Evolutionary conservation across 2,329 filamentous ascomycete species (phyloP).

Genomic region (Aquanectria penicillioides): DNA sequence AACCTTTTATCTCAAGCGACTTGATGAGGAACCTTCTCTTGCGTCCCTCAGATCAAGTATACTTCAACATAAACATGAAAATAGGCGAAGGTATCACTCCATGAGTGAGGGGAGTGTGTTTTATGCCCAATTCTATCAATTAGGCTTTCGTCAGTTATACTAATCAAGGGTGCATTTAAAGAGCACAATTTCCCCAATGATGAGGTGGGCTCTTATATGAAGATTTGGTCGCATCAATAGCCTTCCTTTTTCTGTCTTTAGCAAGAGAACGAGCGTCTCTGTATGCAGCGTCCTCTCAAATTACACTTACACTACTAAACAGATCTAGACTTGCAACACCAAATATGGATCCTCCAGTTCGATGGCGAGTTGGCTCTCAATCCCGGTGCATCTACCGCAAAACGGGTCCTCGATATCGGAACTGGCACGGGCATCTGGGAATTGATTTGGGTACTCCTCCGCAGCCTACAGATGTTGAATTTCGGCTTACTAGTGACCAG

Average conservation of each 20-base stretch:
- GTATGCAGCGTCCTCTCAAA: conserved; percentile 11
- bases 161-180: conserved; percentile 16
- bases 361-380: conserved; percentile 23
- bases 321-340: conserved; percentile 22
- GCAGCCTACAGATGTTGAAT: no score
- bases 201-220: conserved; percentile 18
- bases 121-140: neutral
- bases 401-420: conserved; percentile 38
- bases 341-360: conserved; percentile 28
- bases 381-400: conserved; percentile 25
- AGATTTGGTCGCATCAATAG: neutral
- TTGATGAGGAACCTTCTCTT: conserved; percentile 23
- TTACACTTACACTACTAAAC: neutral
- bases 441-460: conserved; percentile 40
- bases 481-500: conserved; percentile 2
- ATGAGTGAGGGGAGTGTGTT: conserved; percentile 41
- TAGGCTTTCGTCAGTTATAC: no score
- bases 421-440: conserved; percentile 41
- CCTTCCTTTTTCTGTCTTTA: conserved; percentile 1
- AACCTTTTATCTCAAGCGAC: neutral
- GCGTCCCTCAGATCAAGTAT: conserved; percentile 24
- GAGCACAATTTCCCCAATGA: conserved; percentile 37
- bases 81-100: conserved; percentile 38
- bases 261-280: conserved; percentile 32
- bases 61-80: conserved; percentile 32